Conservation (phyloP, 495 filamentous ascomycete genomes). For the Penicillium psychrofluorescens region DNA sequence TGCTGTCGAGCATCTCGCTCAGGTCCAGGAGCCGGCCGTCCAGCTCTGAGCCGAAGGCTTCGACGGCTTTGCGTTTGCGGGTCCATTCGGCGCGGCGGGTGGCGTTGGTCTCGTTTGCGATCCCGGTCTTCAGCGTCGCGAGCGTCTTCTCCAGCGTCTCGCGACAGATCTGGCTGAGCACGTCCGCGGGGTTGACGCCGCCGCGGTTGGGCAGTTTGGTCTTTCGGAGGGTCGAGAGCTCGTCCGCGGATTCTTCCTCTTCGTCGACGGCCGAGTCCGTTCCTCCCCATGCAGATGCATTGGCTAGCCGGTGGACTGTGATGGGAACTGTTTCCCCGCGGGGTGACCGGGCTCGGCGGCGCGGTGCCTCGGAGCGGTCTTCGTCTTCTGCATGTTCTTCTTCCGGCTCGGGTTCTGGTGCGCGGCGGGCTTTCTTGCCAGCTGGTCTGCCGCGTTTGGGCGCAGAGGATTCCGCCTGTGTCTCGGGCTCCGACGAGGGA, state of each 20-base stretch:
- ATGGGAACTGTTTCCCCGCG: conserved; percentile 38
- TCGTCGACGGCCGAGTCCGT: conserved; percentile 9
- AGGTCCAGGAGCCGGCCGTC: conserved; percentile 51
- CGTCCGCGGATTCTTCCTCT: conserved; percentile 29
- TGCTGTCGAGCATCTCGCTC: conserved; percentile 52
- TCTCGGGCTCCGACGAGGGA: conserved; percentile 2
- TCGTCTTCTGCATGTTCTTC: conserved; percentile 17
- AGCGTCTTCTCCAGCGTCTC: conserved; percentile 54
- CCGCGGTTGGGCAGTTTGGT: conserved; percentile 44
- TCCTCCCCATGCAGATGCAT: conserved; percentile 22
- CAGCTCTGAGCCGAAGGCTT: conserved; percentile 62
- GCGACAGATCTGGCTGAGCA: conserved; percentile 60
- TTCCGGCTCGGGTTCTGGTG: conserved; percentile 4
- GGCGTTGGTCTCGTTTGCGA: conserved; percentile 29
- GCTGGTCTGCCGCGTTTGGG: conserved; percentile 2
- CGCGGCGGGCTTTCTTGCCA: background rate
- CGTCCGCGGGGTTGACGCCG: conserved; percentile 63
- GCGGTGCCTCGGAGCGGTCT: background rate
- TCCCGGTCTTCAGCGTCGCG: conserved; percentile 29
- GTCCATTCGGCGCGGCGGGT: conserved; percentile 44
- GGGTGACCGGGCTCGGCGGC: conserved; percentile 20
- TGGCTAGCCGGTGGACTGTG: conserved; percentile 38
- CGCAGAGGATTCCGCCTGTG: background rate
- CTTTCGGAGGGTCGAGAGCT: conserved; percentile 20
- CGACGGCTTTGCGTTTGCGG: conserved; percentile 55